A percentile compares a stretch with the other conserved stretches of the same genome.
phyloP scores from a whole-genome alignment of 805 yeast species.

The Jamesozyma spencerorum region DNA sequence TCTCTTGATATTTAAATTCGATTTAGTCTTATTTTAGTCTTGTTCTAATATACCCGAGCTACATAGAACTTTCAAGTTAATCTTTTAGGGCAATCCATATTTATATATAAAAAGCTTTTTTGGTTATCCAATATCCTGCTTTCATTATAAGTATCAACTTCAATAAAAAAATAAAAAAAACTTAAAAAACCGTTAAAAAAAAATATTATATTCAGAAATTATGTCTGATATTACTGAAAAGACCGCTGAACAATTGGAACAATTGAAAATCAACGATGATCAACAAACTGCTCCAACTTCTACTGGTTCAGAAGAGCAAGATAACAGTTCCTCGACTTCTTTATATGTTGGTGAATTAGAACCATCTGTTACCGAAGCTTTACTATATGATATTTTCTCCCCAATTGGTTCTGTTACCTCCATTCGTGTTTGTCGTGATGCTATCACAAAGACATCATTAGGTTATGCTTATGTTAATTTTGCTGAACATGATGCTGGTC shows the following conservation, averaged over 20 bases:
- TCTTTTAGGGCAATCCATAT: constrained; percentile 4
- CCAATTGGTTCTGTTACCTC: constrained; percentile 92
- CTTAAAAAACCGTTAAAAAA: constrained; percentile 12
- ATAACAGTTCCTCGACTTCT: constrained; percentile 63
- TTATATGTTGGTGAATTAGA: constrained; percentile 96
- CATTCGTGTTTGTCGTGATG: constrained; percentile 98
- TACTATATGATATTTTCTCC: constrained; percentile 87
- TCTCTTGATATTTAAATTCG: neutral
- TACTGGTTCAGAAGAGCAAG: constrained; percentile 12
- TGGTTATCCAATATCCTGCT: constrained; percentile 3
- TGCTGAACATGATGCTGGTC: constrained; percentile 83
- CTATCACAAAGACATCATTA: constrained; percentile 89
- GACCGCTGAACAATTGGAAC: constrained; percentile 31
- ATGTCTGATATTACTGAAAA: constrained; percentile 33
- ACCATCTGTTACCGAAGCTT: constrained; percentile 86
- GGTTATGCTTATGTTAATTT: constrained; percentile 98
- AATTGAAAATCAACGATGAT: constrained; percentile 28
- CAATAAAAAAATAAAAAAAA: constrained; percentile 15
- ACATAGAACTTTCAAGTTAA: constrained; percentile 8
- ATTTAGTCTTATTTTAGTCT: neutral
- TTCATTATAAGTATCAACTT: constrained; percentile 2
- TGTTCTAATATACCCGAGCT: constrained; percentile 6
- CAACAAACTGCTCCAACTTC: constrained; percentile 23
- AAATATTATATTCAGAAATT: constrained; percentile 13
- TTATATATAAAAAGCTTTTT: constrained; percentile 5